Base-by-base conservation (phyloP, 305 asterid species). In the Fraxinus nigra region DNA sequence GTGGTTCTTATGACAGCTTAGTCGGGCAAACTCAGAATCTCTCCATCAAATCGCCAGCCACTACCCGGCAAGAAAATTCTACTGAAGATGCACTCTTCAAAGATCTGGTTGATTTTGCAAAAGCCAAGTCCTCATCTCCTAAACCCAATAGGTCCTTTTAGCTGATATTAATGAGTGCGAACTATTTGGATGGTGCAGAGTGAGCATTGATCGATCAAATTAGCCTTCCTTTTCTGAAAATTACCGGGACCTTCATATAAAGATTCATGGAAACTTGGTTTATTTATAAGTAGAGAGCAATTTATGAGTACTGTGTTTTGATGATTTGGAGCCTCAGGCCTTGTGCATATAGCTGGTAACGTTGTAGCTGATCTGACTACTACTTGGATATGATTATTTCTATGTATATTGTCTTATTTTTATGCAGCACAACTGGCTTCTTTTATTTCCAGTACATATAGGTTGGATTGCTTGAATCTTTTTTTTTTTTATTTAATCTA, bases 71-170 rank as follows among this genome's bases (percentile, higher is more conserved):
- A 59, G 98, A 90, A 26, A 91, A 92, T 83, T 86, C 90, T 1
- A 26, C 18, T 2, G 97, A 94, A 65, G 99, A 96, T 13, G 97
- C 93, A 1, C 95, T 96, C 28, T 96, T 96, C 79, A 94, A 92
- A 80, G 99, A 96, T 88, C 88, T 96, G 88, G 92, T 94, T 4
- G 98, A 96, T 90, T 94, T 94, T 79, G 98, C 98, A 3, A 96
- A 92, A 86, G 86, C 99, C 89, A 96, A 96, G 92, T 92, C 98
- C 7, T 93, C 98, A 1, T 91, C 99, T 4, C 94, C 98, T 38
- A 92, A 93, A 81, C 91, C 92, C 7, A 90, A 93, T 63, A 89
- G 94, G 80, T 92, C 97, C 6, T 88, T 85, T 84, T 93, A 78
- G 88, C 87, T 65, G 78, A 33, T 40, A 78, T 32, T 37, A 75